Percentiles rank a stretch among this genome's conserved stretches.
These are phyloP conservation scores for Malus hybrid DNA, from an alignment of 331 rosid species.

Conservation along the genomic window DNA sequence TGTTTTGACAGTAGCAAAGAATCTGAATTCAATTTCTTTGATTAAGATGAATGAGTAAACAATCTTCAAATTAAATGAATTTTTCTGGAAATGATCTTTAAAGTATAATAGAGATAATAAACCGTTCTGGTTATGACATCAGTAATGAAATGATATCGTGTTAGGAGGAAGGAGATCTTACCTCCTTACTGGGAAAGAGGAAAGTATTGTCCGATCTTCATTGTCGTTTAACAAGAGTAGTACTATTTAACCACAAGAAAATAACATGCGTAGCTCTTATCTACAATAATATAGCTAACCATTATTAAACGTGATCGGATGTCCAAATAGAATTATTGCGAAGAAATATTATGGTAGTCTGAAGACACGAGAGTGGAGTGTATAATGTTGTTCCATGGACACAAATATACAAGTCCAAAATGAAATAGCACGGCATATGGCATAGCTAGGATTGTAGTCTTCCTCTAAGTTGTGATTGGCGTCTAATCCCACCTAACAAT, in stretches of 20 bases:
- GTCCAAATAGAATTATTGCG: neutral
- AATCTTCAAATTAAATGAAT: no score
- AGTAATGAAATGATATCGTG: no score
- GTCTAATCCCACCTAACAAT: constrained; percentile 28
- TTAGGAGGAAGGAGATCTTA: neutral
- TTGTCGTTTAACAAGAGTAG: neutral
- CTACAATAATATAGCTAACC: neutral
- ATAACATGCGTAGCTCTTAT: no score
- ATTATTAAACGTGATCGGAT: neutral
- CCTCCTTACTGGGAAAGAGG: neutral
- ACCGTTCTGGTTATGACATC: no score
- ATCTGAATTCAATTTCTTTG: neutral
- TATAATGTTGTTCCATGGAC: neutral
- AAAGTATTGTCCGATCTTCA: neutral
- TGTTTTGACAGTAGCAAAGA: no score
- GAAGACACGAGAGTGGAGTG: neutral
- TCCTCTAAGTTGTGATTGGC: constrained; percentile 3
- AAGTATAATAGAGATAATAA: no score
- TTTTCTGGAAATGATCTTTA: no score
- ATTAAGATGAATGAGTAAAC: neutral
- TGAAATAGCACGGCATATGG: neutral
- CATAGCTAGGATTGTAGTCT: neutral
- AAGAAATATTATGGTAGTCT: no score
- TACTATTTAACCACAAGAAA: no score
- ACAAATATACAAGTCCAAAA: neutral